A percentile compares a stretch with the other conserved stretches of the same genome.
phyloP scores from a whole-genome alignment of 2,329 filamentous ascomycete species.

The Sporothrix pallida region DNA sequence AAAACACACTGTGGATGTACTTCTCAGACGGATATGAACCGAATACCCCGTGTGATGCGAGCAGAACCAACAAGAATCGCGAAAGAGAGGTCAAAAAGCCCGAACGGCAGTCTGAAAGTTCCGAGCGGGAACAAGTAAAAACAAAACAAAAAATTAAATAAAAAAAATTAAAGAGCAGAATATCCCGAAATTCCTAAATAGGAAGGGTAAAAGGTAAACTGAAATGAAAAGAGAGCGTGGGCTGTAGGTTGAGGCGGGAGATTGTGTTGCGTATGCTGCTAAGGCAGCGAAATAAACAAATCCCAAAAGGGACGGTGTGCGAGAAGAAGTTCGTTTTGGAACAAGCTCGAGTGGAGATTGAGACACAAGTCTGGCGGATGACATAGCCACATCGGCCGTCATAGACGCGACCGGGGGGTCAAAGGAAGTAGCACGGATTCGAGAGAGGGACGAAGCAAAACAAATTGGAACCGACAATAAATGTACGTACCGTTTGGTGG shows the following conservation, averaged over 20 bases:
- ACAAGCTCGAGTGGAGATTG: conserved; percentile 8
- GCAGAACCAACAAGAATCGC: not conserved
- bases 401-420: not conserved
- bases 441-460: conserved; percentile 10
- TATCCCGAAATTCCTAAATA: not conserved
- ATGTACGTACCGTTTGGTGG: not conserved
- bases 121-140: not conserved
- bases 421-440: not conserved
- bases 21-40: not conserved
- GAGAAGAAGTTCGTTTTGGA: not conserved
- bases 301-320: not conserved
- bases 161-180: not conserved
- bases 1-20: not conserved
- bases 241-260: conserved; percentile 16
- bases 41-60: not conserved
- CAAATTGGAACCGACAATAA: not conserved
- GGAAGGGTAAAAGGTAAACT: not conserved
- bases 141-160: not conserved
- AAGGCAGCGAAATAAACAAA: conserved; percentile 31
- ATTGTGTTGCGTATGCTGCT: conserved; percentile 30
- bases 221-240: not conserved
- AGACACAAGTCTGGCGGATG: conserved; percentile 4
- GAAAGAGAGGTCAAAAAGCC: not conserved
- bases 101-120: conserved; percentile 2
- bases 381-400: conserved; percentile 15